Evolutionary conservation across 192 early-diverging fungal genomes (phyloP).

Genomic region (Backusella sp.): DNA sequence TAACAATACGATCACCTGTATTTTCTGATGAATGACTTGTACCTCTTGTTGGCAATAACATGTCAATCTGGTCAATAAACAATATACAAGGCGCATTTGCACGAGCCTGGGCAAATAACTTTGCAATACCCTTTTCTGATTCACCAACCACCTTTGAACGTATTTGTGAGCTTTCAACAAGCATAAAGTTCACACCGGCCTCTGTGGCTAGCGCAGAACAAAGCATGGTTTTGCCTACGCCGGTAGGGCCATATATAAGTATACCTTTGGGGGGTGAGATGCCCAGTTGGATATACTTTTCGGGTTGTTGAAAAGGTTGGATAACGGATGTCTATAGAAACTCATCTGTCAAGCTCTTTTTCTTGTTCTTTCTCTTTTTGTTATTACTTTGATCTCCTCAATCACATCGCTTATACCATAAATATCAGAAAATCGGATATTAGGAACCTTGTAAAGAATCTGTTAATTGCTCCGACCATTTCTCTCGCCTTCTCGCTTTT

Average conservation of each 20-base stretch:
- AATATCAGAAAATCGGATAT: constrained; percentile 64
- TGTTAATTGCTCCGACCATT: not conserved
- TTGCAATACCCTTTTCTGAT: constrained; percentile 82
- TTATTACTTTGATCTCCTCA: constrained; percentile 55
- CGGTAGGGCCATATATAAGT: constrained; percentile 84
- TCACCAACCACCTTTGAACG: constrained; percentile 94
- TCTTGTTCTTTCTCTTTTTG: not conserved
- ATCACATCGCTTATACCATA: constrained; percentile 76
- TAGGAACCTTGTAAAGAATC: constrained; percentile 50
- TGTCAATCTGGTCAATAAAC: constrained; percentile 91
- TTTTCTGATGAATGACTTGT: constrained; percentile 71
- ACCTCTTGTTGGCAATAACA: constrained; percentile 74
- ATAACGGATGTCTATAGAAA: constrained; percentile 46
- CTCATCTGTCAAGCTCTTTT: not conserved
- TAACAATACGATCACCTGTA: constrained; percentile 86
- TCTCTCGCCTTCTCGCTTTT: not conserved
- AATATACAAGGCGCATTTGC: constrained; percentile 84
- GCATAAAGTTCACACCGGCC: constrained; percentile 79
- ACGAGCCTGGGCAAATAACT: constrained; percentile 81
- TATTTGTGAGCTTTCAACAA: constrained; percentile 82
- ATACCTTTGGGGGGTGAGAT: constrained; percentile 77
- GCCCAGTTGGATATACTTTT: constrained; percentile 54
- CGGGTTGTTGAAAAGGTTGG: constrained; percentile 52
- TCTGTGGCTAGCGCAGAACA: constrained; percentile 80
- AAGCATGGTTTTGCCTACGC: constrained; percentile 88